A percentile compares a stretch with the other conserved stretches of the same genome.
These are phyloP conservation scores for Diversispora epigaea DNA, from an alignment of 192 early-diverging fungal genomes.

Conservation along the genomic window DNA sequence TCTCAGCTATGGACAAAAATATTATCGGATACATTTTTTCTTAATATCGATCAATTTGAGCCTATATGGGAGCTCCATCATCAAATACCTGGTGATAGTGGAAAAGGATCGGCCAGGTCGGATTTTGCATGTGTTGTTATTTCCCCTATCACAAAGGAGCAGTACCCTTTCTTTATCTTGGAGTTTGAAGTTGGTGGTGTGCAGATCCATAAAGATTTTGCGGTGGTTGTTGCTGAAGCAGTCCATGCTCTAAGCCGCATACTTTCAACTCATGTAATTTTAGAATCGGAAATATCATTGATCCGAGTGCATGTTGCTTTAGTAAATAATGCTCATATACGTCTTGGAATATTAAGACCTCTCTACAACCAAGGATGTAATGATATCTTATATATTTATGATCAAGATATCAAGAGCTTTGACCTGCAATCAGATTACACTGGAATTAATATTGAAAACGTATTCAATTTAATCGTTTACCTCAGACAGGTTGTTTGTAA, in stretches of 20 bases:
- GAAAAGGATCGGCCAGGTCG: neutral
- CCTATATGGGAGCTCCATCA: slow-evolving; percentile 17
- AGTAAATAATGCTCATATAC: neutral
- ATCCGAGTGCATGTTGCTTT: neutral
- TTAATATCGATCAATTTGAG: neutral
- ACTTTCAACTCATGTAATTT: neutral
- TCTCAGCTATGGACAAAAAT: slow-evolving; percentile 14
- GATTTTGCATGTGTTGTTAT: neutral
- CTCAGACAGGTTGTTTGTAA: neutral
- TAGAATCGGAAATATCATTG: neutral
- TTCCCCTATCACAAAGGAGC: neutral
- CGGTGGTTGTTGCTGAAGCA: neutral
- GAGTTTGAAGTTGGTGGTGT: slow-evolving; percentile 3
- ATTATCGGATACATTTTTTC: slow-evolving; percentile 1
- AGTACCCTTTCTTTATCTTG: neutral
- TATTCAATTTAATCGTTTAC: neutral
- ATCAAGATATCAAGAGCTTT: neutral
- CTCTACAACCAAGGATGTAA: neutral
- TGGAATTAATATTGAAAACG: neutral
- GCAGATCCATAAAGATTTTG: neutral
- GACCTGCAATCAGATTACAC: neutral
- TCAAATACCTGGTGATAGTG: neutral
- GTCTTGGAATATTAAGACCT: too few relatives aligned
- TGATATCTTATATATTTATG: neutral
- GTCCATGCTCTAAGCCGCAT: neutral